phyloP scores from a whole-genome alignment of 257 asterid species.

The Handroanthus guayacan region DNA sequence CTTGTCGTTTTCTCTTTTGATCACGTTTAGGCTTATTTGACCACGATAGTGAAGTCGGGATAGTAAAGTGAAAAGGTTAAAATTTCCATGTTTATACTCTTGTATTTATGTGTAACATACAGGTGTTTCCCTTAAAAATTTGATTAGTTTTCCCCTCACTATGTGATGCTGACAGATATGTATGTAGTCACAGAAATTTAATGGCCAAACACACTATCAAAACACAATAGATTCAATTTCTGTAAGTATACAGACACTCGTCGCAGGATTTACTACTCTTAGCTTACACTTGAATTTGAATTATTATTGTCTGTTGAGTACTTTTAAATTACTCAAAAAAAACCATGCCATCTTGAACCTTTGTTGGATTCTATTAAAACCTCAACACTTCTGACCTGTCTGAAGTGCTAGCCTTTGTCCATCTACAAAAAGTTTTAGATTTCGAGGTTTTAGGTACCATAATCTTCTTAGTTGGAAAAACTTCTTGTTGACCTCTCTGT shows the following conservation, averaged over 20 bases:
- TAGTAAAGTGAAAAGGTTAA: neutral
- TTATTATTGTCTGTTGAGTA: slow-evolving; percentile 19
- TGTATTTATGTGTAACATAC: neutral
- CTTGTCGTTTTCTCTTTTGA: neutral
- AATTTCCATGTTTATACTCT: slow-evolving; percentile 1
- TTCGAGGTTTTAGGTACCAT: slow-evolving; percentile 10
- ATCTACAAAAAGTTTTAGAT: slow-evolving; percentile 24
- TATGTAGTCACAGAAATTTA: slow-evolving; percentile 9
- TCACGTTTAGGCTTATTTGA: neutral
- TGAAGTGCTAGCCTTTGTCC: slow-evolving; percentile 27
- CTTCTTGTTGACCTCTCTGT: slow-evolving; percentile 20
- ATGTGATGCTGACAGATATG: neutral
- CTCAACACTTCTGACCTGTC: slow-evolving; percentile 24
- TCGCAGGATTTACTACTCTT: slow-evolving; percentile 9
- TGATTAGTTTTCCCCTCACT: neutral
- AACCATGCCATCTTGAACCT: slow-evolving; percentile 12
- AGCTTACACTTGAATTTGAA: slow-evolving; percentile 21
- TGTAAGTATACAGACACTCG: slow-evolving; percentile 10
- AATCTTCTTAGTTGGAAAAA: slow-evolving; percentile 8
- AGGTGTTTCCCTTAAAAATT: neutral
- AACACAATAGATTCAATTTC: slow-evolving; percentile 9
- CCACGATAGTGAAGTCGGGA: neutral
- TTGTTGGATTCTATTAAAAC: slow-evolving; percentile 23
- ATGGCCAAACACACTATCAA: slow-evolving; percentile 1
- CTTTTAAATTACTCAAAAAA: slow-evolving; percentile 27